Percentiles rank a stretch among this genome's conserved stretches.
phyloP scores from a whole-genome alignment of 1,284 basidiomycete genomes.

The Rhodofomes roseus region DNA sequence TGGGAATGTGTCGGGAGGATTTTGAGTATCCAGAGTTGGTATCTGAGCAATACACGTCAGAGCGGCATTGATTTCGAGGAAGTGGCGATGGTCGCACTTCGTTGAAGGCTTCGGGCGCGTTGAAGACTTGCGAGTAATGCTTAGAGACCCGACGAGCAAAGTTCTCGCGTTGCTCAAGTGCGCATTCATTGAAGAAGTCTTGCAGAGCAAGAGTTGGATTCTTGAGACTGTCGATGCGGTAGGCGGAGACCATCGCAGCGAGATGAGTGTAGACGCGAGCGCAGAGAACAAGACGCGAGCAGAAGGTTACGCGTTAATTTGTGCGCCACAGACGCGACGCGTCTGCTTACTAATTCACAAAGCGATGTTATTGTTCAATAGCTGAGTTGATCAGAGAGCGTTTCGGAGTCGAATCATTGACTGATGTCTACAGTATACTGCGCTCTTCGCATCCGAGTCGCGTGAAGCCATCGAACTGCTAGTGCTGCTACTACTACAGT shows the following conservation, averaged over 20 bases:
- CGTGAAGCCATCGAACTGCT: no score
- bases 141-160: slow-evolving; percentile 46
- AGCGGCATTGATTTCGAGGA: no score
- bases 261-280: neutral
- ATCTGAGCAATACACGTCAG: slow-evolving; percentile 37
- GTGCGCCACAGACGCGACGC: slow-evolving; percentile 7
- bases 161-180: slow-evolving; percentile 15
- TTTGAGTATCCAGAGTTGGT: slow-evolving; percentile 42
- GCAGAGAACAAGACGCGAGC: neutral
- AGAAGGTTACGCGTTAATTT: neutral
- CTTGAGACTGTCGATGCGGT: slow-evolving; percentile 44
- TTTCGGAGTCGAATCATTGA: neutral
- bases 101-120: slow-evolving; percentile 36
- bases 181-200: slow-evolving; percentile 37
- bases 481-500: no score
- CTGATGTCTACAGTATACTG: no score
- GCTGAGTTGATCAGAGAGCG: neutral
- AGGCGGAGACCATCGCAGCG: slow-evolving; percentile 46
- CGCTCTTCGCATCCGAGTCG: no score
- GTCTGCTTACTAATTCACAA: neutral
- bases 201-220: slow-evolving; percentile 45
- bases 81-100: slow-evolving; percentile 31
- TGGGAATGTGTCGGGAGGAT: slow-evolving; percentile 44
- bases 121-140: slow-evolving; percentile 49
- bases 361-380: neutral